phyloP scores from a whole-genome alignment of 83 land plant genomes.

The Picea abies region DNA sequence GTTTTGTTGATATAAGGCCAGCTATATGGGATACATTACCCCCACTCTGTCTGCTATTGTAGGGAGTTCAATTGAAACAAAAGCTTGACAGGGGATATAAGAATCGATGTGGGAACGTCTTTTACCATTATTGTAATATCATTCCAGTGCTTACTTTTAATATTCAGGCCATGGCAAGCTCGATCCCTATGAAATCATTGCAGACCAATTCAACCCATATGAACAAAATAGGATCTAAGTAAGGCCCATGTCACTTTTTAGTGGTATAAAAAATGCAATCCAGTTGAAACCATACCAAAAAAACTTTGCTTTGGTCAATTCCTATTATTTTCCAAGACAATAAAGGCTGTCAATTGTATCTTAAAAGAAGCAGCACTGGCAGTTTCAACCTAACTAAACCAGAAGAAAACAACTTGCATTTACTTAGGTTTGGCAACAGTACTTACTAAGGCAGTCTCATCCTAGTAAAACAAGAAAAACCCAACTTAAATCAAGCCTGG shows the following conservation, averaged over 20 bases:
- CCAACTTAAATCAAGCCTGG: neutral
- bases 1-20: too few species aligned
- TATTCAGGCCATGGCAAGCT: neutral
- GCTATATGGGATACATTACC: too few species aligned
- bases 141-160: neutral
- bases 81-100: neutral
- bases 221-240: neutral
- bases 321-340: neutral
- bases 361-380: neutral
- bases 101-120: neutral
- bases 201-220: neutral
- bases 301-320: neutral
- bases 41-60: too few species aligned
- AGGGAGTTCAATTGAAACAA: too few species aligned
- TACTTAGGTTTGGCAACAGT: neutral
- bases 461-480: neutral
- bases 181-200: neutral
- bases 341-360: neutral
- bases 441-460: neutral
- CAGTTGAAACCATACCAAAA: neutral
- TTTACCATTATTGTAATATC: neutral
- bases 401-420: neutral
- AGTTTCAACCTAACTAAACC: neutral
- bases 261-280: neutral
- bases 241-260: neutral